Evolutionary conservation across 805 yeast species (phyloP).

Genomic region (Yarrowia sp.): DNA sequence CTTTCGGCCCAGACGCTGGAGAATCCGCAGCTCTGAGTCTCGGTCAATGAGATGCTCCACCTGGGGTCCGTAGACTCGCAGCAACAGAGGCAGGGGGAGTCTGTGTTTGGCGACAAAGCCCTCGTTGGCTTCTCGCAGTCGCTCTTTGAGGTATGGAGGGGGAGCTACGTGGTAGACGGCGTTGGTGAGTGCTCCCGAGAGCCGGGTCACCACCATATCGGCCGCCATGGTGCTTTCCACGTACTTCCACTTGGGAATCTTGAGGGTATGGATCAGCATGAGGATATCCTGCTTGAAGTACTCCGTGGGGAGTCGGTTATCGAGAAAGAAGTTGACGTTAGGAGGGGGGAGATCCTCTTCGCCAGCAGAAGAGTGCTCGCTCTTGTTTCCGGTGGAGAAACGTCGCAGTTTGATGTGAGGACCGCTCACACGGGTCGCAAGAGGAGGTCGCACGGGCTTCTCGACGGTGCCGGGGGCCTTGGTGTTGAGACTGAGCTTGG

Average conservation of each 20-base stretch:
- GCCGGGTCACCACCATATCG: slow-evolving; percentile 65
- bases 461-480: slow-evolving; percentile 24
- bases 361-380: slow-evolving; percentile 40
- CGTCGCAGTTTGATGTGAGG: slow-evolving; percentile 35
- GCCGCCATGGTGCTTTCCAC: slow-evolving; percentile 52
- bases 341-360: slow-evolving; percentile 53
- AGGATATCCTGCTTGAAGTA: slow-evolving; percentile 84
- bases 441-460: slow-evolving; percentile 33
- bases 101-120: slow-evolving; percentile 44
- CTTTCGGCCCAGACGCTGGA: slow-evolving; percentile 74
- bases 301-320: slow-evolving; percentile 68
- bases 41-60: slow-evolving; percentile 87
- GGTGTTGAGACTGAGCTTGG: slow-evolving; percentile 35
- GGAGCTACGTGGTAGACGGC: slow-evolving; percentile 81
- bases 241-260: slow-evolving; percentile 80
- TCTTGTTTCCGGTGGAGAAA: slow-evolving; percentile 19
- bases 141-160: slow-evolving; percentile 51
- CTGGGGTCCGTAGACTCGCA: slow-evolving; percentile 88
- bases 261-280: slow-evolving; percentile 65
- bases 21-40: slow-evolving; percentile 73
- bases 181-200: slow-evolving; percentile 93
- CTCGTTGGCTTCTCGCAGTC: slow-evolving; percentile 45
- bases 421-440: slow-evolving; percentile 26
- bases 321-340: slow-evolving; percentile 43
- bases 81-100: slow-evolving; percentile 64